Conservation (phyloP, 1,139 yeast species). For the Geotrichum reessii region DNA sequence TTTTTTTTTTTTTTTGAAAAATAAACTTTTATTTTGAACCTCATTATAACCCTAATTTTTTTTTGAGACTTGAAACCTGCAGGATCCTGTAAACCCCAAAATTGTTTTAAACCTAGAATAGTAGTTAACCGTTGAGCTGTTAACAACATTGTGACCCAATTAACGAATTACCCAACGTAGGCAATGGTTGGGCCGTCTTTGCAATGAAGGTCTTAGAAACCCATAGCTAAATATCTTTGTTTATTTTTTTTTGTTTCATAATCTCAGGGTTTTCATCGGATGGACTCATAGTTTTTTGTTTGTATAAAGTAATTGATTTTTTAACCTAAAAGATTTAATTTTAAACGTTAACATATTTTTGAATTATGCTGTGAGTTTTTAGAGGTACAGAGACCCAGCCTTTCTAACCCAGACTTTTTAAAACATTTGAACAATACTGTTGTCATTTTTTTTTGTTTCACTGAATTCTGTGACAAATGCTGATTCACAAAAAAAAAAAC, state of each 20-base stretch:
- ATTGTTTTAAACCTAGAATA: background rate
- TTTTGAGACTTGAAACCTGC: background rate
- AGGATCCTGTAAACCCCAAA: background rate
- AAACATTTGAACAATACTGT: too few species aligned
- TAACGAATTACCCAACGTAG: background rate
- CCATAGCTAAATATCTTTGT: background rate
- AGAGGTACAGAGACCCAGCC: too few species aligned
- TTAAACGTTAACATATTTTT: too few species aligned
- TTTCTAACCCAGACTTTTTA: too few species aligned
- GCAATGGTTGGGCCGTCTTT: background rate
- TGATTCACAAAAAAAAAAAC: too few species aligned
- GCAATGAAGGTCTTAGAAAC: background rate
- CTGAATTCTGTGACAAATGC: too few species aligned
- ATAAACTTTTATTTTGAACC: background rate
- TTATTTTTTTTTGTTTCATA: background rate
- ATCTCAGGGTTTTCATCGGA: too few species aligned
- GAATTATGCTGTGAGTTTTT: too few species aligned
- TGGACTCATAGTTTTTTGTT: too few species aligned
- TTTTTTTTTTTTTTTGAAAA: background rate
- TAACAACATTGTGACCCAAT: background rate
- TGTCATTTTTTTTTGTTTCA: too few species aligned
- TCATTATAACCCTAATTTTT: background rate
- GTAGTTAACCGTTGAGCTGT: background rate
- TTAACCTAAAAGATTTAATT: too few species aligned
- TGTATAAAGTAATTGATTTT: too few species aligned